Evolutionary conservation across 768 basidiomycete species (phyloP), one percentile per base, ranked within the genome.

Genomic region (Boletus vinaceobasis): DNA sequence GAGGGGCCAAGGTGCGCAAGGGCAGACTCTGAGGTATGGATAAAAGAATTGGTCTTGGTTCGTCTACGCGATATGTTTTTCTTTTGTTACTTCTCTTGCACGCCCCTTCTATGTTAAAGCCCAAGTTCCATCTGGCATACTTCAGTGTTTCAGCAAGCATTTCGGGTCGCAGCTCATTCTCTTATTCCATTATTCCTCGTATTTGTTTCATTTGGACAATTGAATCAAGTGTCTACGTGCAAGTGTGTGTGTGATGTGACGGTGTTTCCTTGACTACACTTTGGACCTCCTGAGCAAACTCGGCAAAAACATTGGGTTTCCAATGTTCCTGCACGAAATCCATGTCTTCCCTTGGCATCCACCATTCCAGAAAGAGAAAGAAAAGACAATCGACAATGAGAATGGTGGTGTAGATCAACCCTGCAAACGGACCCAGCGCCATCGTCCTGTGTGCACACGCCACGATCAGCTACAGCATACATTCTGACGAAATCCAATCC

Each of bases 341-440:
- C 49, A 97, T 73, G 52, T 85, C 77, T 21, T 87, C 82, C 43
- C 86, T 74, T 0, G 96, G 96, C 66, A 85, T 79, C 77, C 84
- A 85, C 85, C 84, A 90, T 63, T 97, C 93, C 4, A 99, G 76
- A 46, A 91, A 75, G 60, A 85, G 64, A 68, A 92, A 93, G 71
- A 97, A 96, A 8, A 96, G 69, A 65, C 92, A 93, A 62, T 94
- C 88, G 1, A 98, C 90, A 29, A 94, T 76, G 39, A 97, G 73
- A 38, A 98, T 98, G 59, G 87, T 83, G 9, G 89, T 86, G 63
- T 93, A 89, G 42, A 98, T 97, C 2, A 84, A 83, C 0, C 97
- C 97, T 9, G 85, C 90, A 43, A 92, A 85, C 0, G 80, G 81
- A 0, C 90, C 97, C 8, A 91, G 74, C 47, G 79, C 76, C 79